These are phyloP conservation scores for Perkinsus marinus DNA, from an alignment of 169 alveolate genomes.

Conservation along the genomic window DNA sequence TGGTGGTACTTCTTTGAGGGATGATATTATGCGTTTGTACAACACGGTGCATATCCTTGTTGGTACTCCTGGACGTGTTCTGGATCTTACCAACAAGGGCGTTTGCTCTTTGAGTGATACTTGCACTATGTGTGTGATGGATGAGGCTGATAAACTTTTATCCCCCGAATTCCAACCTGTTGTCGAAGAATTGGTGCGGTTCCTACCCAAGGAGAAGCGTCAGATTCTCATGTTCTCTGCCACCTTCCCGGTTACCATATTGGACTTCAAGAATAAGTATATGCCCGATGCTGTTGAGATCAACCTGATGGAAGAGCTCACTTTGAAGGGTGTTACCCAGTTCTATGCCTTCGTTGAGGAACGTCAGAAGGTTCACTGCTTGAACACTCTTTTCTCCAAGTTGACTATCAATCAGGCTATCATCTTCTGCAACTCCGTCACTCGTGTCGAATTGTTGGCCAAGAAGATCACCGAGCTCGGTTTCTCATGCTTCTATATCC, in stretches of 20 bases:
- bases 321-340: slow-evolving; percentile 95
- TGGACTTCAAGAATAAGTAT: slow-evolving; percentile 80
- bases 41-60: slow-evolving; percentile 89
- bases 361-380: slow-evolving; percentile 92
- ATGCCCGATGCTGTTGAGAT: slow-evolving; percentile 90
- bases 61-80: slow-evolving; percentile 98
- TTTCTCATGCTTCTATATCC: slow-evolving; percentile 92
- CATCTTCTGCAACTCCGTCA: slow-evolving; percentile 94
- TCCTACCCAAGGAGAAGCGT: slow-evolving; percentile 69
- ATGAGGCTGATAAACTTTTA: slow-evolving; percentile 96
- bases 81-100: slow-evolving; percentile 86
- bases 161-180: slow-evolving; percentile 92
- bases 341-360: slow-evolving; percentile 95
- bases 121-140: slow-evolving; percentile 81
- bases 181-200: slow-evolving; percentile 81
- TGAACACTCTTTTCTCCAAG: slow-evolving; percentile 85
- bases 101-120: slow-evolving; percentile 71
- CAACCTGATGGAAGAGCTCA: slow-evolving; percentile 95
- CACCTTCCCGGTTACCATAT: slow-evolving; percentile 94
- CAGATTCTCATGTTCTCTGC: slow-evolving; percentile 94
- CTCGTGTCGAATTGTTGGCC: slow-evolving; percentile 94
- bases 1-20: slow-evolving; percentile 94
- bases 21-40: slow-evolving; percentile 86
- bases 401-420: slow-evolving; percentile 79
- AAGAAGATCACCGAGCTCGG: slow-evolving; percentile 97